Conservation (phyloP, 768 basidiomycete species). For the Rubroboletus satanas region DNA sequence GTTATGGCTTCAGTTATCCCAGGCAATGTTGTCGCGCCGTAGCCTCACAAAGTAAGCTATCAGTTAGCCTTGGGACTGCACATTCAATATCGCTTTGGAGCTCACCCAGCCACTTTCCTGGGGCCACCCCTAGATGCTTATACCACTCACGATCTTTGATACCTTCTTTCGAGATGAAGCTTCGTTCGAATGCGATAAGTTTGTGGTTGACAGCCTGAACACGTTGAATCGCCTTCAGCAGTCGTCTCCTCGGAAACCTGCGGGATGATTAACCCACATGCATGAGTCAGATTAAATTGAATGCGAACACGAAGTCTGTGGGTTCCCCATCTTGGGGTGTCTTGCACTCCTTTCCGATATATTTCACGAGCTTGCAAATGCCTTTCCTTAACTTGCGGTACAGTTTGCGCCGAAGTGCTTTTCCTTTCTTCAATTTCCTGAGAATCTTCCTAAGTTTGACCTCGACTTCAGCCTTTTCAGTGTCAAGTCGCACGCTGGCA, state of each 20-base stretch:
- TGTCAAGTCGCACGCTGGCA: slow-evolving; percentile 53
- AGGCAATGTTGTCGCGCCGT: slow-evolving; percentile 84
- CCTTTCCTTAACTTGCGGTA: slow-evolving; percentile 2
- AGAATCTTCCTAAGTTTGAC: slow-evolving; percentile 45
- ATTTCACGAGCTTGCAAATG: slow-evolving; percentile 36
- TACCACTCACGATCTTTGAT: slow-evolving; percentile 87
- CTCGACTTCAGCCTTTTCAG: slow-evolving; percentile 56
- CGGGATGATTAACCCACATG: background rate
- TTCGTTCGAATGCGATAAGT: slow-evolving; percentile 67
- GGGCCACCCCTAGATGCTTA: slow-evolving; percentile 83
- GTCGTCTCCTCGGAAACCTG: slow-evolving; percentile 26
- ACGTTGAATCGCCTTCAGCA: slow-evolving; percentile 58
- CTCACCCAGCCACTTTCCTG: slow-evolving; percentile 81
- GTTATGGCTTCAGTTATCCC: slow-evolving; percentile 76
- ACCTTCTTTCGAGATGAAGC: slow-evolving; percentile 79
- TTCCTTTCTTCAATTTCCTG: slow-evolving; percentile 32
- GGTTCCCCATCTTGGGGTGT: slow-evolving; percentile 1
- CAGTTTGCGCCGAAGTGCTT: slow-evolving; percentile 20
- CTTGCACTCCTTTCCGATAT: slow-evolving; percentile 29
- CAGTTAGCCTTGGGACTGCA: background rate
- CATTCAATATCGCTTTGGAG: background rate
- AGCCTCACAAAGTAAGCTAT: slow-evolving; percentile 43
- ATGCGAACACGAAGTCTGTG: slow-evolving; percentile 12
- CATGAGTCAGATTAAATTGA: background rate
- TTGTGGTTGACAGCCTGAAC: slow-evolving; percentile 64